phyloP scores from a whole-genome alignment of 257 asterid species.

The Vinca minor region DNA sequence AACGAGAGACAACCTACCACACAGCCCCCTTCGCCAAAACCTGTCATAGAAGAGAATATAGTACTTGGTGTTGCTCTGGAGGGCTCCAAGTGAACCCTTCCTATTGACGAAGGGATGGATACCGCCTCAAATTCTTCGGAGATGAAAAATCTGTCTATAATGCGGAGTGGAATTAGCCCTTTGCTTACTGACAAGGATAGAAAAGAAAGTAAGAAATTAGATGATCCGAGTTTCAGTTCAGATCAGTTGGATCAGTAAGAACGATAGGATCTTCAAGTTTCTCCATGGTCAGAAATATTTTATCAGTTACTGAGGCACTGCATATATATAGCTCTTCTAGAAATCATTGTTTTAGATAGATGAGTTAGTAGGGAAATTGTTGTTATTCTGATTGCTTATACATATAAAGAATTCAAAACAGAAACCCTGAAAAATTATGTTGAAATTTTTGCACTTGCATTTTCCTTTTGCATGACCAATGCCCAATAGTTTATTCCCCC shows the following conservation, averaged over 20 bases:
- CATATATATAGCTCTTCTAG: not conserved
- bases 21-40: constrained; percentile 39
- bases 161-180: constrained; percentile 40
- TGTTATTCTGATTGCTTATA: not conserved
- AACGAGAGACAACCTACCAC: constrained; percentile 27
- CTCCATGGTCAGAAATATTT: no score
- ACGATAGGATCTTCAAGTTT: not conserved
- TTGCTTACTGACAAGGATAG: constrained; percentile 44
- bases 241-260: not conserved
- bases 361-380: not conserved
- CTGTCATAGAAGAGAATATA: constrained; percentile 76
- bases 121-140: constrained; percentile 32
- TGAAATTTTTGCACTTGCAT: not conserved
- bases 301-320: no score
- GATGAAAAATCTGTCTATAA: constrained; percentile 45
- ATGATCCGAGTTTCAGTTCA: not conserved
- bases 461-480: no score
- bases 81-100: constrained; percentile 91
- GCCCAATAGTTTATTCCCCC: no score
- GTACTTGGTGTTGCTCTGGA: constrained; percentile 96
- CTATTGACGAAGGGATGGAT: constrained; percentile 61
- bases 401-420: not conserved
- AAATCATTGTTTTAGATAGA: not conserved
- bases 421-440: not conserved
- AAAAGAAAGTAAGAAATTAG: constrained; percentile 31